These are phyloP conservation scores for Conticribra guillardii DNA, from an alignment of 108 stramenopile genomes.

Conservation along the genomic window DNA sequence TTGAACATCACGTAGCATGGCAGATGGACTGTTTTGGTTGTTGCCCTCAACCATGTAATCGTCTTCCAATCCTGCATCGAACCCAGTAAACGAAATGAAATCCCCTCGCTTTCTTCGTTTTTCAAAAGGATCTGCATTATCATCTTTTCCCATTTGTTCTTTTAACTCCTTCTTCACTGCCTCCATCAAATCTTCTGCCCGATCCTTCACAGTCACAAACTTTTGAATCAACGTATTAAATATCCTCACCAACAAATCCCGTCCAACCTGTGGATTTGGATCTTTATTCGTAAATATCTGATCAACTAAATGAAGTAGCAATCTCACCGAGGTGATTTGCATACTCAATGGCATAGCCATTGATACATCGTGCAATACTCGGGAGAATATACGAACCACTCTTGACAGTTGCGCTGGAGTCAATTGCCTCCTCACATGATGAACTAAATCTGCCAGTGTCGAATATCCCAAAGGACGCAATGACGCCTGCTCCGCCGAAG, in stretches of 20 bases:
- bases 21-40: constrained; percentile 10
- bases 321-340: constrained; percentile 87
- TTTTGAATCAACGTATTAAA: constrained; percentile 84
- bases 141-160: constrained; percentile 3
- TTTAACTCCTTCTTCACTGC: constrained; percentile 25
- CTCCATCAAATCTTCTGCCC: constrained; percentile 28
- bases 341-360: constrained; percentile 79
- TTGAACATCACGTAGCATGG: constrained; percentile 62
- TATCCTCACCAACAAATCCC: constrained; percentile 85
- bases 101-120: not conserved
- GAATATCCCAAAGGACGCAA: constrained; percentile 90
- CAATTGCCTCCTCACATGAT: constrained; percentile 77
- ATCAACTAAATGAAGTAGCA: constrained; percentile 90
- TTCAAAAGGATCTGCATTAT: not conserved
- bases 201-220: constrained; percentile 71
- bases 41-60: constrained; percentile 10
- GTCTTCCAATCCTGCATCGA: not conserved
- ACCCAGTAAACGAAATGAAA: not conserved
- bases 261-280: constrained; percentile 75
- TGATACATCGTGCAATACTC: constrained; percentile 84
- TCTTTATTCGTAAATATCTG: constrained; percentile 83
- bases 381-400: constrained; percentile 86
- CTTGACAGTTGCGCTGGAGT: constrained; percentile 83
- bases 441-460: constrained; percentile 90
- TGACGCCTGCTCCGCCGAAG: constrained; percentile 59